Percentiles rank a stretch among this genome's conserved stretches.
phyloP scores from a whole-genome alignment of 2,329 filamentous ascomycete species.

The Dactylonectria macrodidyma region DNA sequence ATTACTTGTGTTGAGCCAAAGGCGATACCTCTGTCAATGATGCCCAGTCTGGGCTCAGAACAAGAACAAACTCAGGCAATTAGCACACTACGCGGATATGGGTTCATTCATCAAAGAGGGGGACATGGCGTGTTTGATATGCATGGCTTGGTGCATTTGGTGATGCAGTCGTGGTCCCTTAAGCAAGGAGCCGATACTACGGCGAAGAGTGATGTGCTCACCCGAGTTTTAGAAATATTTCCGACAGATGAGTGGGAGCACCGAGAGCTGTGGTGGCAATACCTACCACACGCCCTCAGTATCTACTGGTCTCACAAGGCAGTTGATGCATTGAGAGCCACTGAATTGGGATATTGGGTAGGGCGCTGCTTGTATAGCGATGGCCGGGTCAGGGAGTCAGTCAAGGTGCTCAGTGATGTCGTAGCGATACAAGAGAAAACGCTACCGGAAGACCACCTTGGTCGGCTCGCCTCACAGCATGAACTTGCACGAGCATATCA shows the following conservation, averaged over 20 bases:
- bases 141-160: slow-evolving; percentile 57
- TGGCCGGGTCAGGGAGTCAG: not conserved
- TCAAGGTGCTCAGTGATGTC: not conserved
- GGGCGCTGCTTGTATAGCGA: not conserved
- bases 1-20: slow-evolving; percentile 59
- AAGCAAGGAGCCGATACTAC: not conserved
- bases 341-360: not conserved
- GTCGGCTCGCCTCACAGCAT: slow-evolving; percentile 5
- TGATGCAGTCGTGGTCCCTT: slow-evolving; percentile 49
- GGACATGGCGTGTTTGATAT: slow-evolving; percentile 52
- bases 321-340: not conserved
- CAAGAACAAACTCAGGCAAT: slow-evolving; percentile 47
- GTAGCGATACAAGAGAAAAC: not conserved
- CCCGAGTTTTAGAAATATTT: slow-evolving; percentile 2
- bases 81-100: slow-evolving; percentile 51
- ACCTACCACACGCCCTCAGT: slow-evolving; percentile 31
- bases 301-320: not conserved
- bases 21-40: slow-evolving; percentile 55
- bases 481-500: not conserved
- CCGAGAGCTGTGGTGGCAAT: slow-evolving; percentile 26
- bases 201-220: slow-evolving; percentile 1
- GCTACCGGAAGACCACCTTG: not conserved
- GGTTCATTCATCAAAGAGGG: slow-evolving; percentile 49
- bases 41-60: slow-evolving; percentile 43
- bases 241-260: slow-evolving; percentile 17